Evolutionary conservation across 768 basidiomycete genomes (phyloP), one percentile per base, ranked within the genome.

Genomic region (Suillus subluteus): DNA sequence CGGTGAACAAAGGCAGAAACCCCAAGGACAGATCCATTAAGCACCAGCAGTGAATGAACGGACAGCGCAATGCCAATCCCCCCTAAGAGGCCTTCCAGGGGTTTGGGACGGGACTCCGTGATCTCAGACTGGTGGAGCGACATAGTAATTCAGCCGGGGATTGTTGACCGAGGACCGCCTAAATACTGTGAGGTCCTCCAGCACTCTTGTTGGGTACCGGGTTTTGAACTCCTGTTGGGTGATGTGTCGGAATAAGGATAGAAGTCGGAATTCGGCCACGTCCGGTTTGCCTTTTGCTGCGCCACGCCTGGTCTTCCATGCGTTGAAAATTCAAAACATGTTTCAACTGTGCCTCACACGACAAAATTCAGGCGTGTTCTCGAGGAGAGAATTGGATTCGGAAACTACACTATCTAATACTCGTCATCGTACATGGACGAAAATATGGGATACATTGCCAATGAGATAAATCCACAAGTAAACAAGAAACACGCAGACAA

Each of bases 1-100:
- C 82, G 79, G 72, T 88, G 85, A 3, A 89, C 70, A 68, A 88
- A 88, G 21, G 87, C 87, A 32, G 87, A 88, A 62, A 89, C 83
- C 1, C 88, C 88, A 67, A 88, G 86, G 58, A 84, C 82, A 65
- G 78, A 80, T 30, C 87, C 86, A 65, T 87, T 88, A 48, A 87
- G 79, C 16, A 86, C 71, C 38, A 87, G 74, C 6, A 89, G 76
- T 18, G 83, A 74, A 69, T 88, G 84, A 3, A 83, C 82, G 1
- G 88, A 80, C 41, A 88, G 61, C 30, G 87, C 76, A 26, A 89
- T 77, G 55, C 82, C 80, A 35, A 86, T 62, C 8, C 88, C 88
- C 21, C 87, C 87, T 26, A 88, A 72, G 64, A 88, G 80, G 23
- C 88, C 86, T 59, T 82, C 80, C 35, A 87, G 70, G 21, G 86